phyloP scores from a whole-genome alignment of 148 eudicot genomes.

The Silene latifolia region DNA sequence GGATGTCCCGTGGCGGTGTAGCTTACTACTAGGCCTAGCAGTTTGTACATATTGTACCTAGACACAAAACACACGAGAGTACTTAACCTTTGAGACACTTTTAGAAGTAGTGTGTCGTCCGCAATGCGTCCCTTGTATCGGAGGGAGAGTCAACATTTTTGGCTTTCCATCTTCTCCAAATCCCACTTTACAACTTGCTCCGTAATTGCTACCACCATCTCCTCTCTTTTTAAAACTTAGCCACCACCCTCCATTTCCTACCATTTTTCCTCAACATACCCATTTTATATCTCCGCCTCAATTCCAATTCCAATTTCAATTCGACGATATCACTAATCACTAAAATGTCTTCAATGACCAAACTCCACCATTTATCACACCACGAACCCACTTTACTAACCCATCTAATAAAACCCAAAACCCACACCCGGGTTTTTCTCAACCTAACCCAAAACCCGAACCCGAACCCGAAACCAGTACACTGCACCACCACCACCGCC shows the following conservation, averaged over 20 bases:
- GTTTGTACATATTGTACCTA: no score
- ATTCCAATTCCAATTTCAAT: neutral
- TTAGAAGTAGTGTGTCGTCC: no score
- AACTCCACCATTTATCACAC: slow-evolving; percentile 21
- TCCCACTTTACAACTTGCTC: neutral
- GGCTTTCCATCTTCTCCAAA: slow-evolving; percentile 37
- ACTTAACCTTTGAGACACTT: no score
- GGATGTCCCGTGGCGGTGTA: no score
- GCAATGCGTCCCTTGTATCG: neutral
- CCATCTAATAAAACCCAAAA: neutral
- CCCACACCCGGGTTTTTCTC: neutral
- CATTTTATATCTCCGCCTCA: neutral
- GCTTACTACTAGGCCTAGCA: no score
- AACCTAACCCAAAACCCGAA: neutral
- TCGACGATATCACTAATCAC: no score
- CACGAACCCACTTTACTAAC: neutral
- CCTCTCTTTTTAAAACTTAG: neutral
- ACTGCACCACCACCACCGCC: slow-evolving; percentile 1
- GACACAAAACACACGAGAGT: no score
- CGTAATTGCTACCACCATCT: no score
- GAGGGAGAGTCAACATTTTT: slow-evolving; percentile 5
- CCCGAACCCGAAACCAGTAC: neutral
- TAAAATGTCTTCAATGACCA: slow-evolving; percentile 10
- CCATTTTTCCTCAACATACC: no score
- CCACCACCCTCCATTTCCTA: slow-evolving; percentile 1